Percentiles rank a stretch among this genome's conserved stretches.
Evolutionary conservation across 2,329 filamentous ascomycete species (phyloP).

Genomic region (Botrytis porri): DNA sequence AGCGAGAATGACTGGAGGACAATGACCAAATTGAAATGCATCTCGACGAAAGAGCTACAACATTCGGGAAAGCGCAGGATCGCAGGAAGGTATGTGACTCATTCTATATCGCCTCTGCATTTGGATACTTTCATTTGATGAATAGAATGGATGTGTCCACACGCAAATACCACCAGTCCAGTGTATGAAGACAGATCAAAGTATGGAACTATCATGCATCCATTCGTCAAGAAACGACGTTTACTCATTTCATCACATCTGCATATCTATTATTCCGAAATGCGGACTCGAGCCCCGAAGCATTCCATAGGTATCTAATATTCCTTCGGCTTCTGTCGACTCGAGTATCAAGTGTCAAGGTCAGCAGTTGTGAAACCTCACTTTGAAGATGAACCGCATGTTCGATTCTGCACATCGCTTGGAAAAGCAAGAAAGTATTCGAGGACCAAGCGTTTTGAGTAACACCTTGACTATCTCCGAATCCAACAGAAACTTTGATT

Average conservation of each 20-base stretch:
- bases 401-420: neutral
- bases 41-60: neutral
- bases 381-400: neutral
- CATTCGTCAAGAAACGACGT: neutral
- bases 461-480: neutral
- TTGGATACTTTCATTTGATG: neutral
- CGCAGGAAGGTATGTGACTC: neutral
- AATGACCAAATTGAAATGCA: neutral
- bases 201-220: neutral
- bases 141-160: neutral
- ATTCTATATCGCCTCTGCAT: neutral
- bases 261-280: neutral
- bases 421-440: neutral
- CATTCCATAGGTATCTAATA: neutral
- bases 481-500: neutral
- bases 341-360: neutral
- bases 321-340: neutral
- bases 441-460: conserved; percentile 13
- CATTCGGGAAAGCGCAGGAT: neutral
- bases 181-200: neutral
- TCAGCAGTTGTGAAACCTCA: conserved; percentile 6
- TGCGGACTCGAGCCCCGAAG: neutral
- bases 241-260: neutral
- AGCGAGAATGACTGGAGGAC: neutral
- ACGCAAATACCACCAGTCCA: neutral